Evolutionary conservation across 768 basidiomycete species (phyloP).

Genomic region (Hypholoma sublateritium): DNA sequence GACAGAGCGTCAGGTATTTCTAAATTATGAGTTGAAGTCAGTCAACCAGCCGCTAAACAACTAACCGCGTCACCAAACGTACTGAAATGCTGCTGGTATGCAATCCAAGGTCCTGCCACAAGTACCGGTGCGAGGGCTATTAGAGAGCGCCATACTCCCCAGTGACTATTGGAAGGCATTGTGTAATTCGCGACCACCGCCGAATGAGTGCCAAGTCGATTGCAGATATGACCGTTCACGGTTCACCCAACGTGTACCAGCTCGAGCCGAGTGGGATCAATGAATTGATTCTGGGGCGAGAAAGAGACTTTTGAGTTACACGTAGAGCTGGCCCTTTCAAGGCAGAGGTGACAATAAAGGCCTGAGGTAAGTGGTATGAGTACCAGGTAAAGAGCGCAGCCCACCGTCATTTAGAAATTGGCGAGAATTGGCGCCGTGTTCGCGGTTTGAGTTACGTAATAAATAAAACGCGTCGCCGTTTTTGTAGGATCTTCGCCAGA

Average conservation of each 20-base stretch:
- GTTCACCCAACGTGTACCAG: too few species aligned
- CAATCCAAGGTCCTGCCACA: slow-evolving; percentile 45
- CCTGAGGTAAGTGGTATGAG: neutral
- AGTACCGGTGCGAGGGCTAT: slow-evolving; percentile 55
- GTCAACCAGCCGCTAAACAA: neutral
- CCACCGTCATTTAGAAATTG: neutral
- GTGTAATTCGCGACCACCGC: neutral
- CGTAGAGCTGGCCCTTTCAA: neutral
- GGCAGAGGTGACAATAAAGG: neutral
- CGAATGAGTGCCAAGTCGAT: too few species aligned
- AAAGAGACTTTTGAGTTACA: neutral
- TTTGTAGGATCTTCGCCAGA: neutral
- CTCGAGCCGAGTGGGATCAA: too few species aligned
- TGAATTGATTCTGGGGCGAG: neutral
- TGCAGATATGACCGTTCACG: too few species aligned
- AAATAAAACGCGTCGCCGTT: neutral
- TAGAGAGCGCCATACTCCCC: slow-evolving; percentile 63
- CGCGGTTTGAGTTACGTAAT: neutral
- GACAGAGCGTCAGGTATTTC: slow-evolving; percentile 59
- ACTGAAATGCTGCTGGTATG: slow-evolving; percentile 52
- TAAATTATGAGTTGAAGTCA: slow-evolving; percentile 20
- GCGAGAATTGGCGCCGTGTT: neutral
- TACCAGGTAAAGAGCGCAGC: neutral
- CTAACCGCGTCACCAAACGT: slow-evolving; percentile 17
- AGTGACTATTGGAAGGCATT: slow-evolving; percentile 33